Base-by-base conservation (phyloP, 2,329 filamentous ascomycete genomes). In the Huntiella decipiens region DNA sequence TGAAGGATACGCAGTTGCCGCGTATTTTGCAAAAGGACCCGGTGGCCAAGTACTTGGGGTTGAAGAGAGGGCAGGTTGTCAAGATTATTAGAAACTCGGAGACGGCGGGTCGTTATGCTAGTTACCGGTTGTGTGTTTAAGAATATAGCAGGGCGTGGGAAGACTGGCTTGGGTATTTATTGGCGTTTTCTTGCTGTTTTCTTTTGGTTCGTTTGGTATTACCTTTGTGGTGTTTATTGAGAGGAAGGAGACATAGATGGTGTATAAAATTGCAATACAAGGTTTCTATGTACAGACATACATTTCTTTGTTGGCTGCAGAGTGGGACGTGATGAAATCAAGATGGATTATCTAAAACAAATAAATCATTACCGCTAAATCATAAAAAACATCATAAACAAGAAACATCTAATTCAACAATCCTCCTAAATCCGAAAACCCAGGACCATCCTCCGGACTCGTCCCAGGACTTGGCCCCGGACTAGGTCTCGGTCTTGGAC, bases 21-120 rank as follows among this genome's bases (percentile, higher is more conserved):
- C 74, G 91, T 47, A 94, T 98, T 56, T 75, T 94, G 62, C 74
- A 82, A 53, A 83, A 82, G 54, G 91, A 98, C 61, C 91, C 91
- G 3, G 86, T 98, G 44, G 84, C 91, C 19, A 79, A 82, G 56
- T 98, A 96, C 61, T 67, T 95, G 46, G 91, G 91, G 10, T 67
- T 98, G 59, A 81, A 82, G 67, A 74, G 87, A 58, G 86, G 87
- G 3, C 83, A 95, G 63, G 87, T 98, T 3, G 91, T 98, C 57
- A 98, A 98, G 74, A 98, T 98, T 56, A 95, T 98, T 56, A 73
- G 91, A 53, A 87, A 81, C 61, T 87, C 80, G 58, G 91, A 96
- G 70, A 98, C 91, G 47, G 91, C 91, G 11, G 91, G 91, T 51
- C 73, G 91, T 45, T 98, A 98, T 64, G 91, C 91, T 42, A 94